phyloP scores from a whole-genome alignment of 306 rosid species.

The Rosa chinensis region DNA sequence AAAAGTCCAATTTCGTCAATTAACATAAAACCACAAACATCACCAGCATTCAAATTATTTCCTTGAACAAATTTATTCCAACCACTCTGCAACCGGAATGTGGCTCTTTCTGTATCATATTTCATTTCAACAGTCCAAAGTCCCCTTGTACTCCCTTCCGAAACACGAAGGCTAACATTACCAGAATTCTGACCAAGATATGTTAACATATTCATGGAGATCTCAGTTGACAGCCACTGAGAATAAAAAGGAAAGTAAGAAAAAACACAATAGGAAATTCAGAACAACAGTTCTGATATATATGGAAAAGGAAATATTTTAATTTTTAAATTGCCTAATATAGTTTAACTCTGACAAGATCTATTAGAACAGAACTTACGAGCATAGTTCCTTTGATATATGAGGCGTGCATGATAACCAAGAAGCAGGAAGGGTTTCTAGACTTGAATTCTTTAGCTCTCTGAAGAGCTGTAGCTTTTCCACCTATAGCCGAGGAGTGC shows the following conservation, averaged over 20 bases:
- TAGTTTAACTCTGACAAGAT: not conserved
- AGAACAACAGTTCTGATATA: not conserved
- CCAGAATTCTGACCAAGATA: not conserved
- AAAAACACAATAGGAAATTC: not conserved
- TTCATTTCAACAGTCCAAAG: not conserved
- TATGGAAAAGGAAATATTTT: not conserved
- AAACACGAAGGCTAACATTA: not conserved
- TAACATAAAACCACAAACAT: conserved; percentile 19
- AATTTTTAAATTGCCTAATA: not conserved
- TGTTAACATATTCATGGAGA: not conserved
- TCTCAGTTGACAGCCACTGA: not conserved
- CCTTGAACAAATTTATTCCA: conserved; percentile 9
- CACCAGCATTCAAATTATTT: conserved; percentile 2
- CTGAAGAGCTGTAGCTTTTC: conserved; percentile 4
- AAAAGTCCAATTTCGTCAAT: not conserved
- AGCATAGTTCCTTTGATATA: not conserved
- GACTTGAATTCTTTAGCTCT: conserved; percentile 15
- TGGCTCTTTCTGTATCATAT: not conserved
- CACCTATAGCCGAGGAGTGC: not conserved
- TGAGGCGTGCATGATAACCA: conserved; percentile 6
- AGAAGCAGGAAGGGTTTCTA: conserved; percentile 15
- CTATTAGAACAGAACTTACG: not conserved
- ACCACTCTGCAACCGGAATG: not conserved
- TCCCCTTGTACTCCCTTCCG: not conserved
- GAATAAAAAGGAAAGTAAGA: not conserved